phyloP scores from a whole-genome alignment of 768 basidiomycete species.

The Cystobasidiopsis lactophilus region DNA sequence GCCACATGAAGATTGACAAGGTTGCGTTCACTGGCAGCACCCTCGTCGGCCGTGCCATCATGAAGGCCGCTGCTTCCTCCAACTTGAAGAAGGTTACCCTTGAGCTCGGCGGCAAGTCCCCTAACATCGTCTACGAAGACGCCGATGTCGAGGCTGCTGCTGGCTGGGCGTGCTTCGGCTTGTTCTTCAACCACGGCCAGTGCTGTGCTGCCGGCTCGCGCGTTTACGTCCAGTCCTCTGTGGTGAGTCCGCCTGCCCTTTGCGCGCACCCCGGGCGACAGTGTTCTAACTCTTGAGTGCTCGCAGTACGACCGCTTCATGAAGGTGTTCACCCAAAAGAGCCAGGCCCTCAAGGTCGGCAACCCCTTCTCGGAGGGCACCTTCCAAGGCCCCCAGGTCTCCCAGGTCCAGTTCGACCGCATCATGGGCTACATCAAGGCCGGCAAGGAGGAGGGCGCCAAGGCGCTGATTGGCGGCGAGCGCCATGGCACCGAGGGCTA shows the following conservation, averaged over 20 bases:
- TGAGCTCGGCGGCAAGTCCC: slow-evolving; percentile 41
- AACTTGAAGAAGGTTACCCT: slow-evolving; percentile 70
- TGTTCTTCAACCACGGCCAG: slow-evolving; percentile 38
- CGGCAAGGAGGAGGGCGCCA: slow-evolving; percentile 52
- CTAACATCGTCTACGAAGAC: slow-evolving; percentile 37
- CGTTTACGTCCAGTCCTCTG: slow-evolving; percentile 35
- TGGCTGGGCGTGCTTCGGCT: slow-evolving; percentile 35
- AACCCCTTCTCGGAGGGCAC: slow-evolving; percentile 42
- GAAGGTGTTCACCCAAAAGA: slow-evolving; percentile 34
- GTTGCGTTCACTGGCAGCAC: slow-evolving; percentile 74
- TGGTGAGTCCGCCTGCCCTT: no score
- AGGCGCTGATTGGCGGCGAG: slow-evolving; percentile 39
- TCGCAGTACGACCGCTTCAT: slow-evolving; percentile 60
- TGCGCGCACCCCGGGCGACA: no score
- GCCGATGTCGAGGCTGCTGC: slow-evolving; percentile 21
- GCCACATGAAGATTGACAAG: slow-evolving; percentile 14
- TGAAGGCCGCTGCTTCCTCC: slow-evolving; percentile 54
- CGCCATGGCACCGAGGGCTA: slow-evolving; percentile 34
- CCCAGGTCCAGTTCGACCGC: slow-evolving; percentile 44
- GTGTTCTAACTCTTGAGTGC: no score
- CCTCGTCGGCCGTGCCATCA: slow-evolving; percentile 50
- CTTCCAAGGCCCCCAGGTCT: slow-evolving; percentile 57
- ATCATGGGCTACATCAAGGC: slow-evolving; percentile 57
- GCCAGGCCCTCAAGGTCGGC: slow-evolving; percentile 36
- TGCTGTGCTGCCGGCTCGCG: slow-evolving; percentile 41